Evolutionary conservation across 1,284 basidiomycete species (phyloP).

Genomic region (Sphagnurus paluster): DNA sequence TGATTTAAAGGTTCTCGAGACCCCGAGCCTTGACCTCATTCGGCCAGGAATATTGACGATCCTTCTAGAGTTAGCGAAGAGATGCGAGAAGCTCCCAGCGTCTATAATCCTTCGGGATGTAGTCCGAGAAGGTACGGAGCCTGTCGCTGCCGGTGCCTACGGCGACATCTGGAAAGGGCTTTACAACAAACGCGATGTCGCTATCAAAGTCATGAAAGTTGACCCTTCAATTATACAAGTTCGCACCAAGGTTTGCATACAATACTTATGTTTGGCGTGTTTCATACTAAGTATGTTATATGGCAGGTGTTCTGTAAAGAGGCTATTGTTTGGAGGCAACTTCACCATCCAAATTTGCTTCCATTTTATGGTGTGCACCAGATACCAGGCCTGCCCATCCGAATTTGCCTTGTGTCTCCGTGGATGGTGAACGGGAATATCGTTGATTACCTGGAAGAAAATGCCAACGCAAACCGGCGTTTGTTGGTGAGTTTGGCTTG

Average conservation of each 20-base stretch:
- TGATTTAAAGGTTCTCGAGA: slow-evolving; percentile 9
- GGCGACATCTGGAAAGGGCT: slow-evolving; percentile 16
- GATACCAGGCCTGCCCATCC: slow-evolving; percentile 4
- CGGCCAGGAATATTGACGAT: slow-evolving; percentile 9
- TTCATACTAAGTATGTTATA: neutral
- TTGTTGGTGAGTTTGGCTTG: slow-evolving; percentile 6
- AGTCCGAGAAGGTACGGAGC: slow-evolving; percentile 4
- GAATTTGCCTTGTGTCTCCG: slow-evolving; percentile 15
- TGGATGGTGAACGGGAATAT: slow-evolving; percentile 15
- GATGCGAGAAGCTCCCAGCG: slow-evolving; percentile 10
- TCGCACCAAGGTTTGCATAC: neutral
- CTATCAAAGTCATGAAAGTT: slow-evolving; percentile 14
- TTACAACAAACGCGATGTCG: slow-evolving; percentile 4
- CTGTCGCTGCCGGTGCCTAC: slow-evolving; percentile 8
- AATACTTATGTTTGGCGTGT: neutral
- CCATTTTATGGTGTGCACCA: slow-evolving; percentile 13
- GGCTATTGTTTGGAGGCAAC: slow-evolving; percentile 16
- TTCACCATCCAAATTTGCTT: slow-evolving; percentile 11
- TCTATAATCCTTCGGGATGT: slow-evolving; percentile 13
- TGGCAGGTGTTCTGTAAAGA: slow-evolving; percentile 14
- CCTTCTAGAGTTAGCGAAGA: slow-evolving; percentile 9
- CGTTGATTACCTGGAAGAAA: slow-evolving; percentile 8
- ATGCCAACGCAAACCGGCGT: slow-evolving; percentile 4
- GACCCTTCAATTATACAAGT: slow-evolving; percentile 2
- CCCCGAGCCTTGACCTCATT: slow-evolving; percentile 7